A percentile compares a stretch with the other conserved stretches of the same genome.
These are phyloP conservation scores for Terana coerulea DNA, from an alignment of 768 basidiomycete genomes.

Conservation along the genomic window DNA sequence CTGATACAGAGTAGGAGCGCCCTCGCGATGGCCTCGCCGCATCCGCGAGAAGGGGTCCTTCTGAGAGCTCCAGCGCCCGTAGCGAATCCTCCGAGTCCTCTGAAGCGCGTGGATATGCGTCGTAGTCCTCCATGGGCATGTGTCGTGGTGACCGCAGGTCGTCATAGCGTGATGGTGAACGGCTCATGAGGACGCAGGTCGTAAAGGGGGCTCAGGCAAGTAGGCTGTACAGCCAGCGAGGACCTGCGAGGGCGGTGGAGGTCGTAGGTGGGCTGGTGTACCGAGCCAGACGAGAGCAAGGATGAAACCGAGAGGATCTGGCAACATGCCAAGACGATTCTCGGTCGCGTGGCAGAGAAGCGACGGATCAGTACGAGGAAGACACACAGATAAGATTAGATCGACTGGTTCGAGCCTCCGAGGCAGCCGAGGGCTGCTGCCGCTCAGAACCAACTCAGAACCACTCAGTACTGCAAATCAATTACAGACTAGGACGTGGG, in stretches of 20 bases:
- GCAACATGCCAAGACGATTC: slow-evolving; percentile 2
- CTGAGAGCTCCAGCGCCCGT: slow-evolving; percentile 73
- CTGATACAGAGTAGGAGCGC: slow-evolving; percentile 65
- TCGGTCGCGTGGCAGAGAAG: slow-evolving; percentile 6
- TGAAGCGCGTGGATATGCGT: slow-evolving; percentile 40
- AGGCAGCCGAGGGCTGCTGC: too few species aligned
- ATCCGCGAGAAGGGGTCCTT: slow-evolving; percentile 46
- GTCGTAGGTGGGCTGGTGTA: background rate
- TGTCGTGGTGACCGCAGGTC: slow-evolving; percentile 40
- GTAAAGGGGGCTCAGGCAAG: slow-evolving; percentile 12
- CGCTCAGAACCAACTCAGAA: too few species aligned
- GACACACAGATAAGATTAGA: slow-evolving; percentile 6
- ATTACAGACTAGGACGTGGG: too few species aligned
- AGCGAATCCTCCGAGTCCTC: slow-evolving; percentile 59
- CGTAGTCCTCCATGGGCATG: slow-evolving; percentile 27
- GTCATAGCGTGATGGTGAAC: slow-evolving; percentile 21
- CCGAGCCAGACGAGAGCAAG: background rate
- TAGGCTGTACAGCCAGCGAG: background rate
- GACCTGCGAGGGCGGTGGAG: background rate
- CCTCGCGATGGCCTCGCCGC: slow-evolving; percentile 25
- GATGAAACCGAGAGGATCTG: background rate
- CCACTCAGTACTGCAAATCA: too few species aligned
- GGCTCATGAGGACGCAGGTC: slow-evolving; percentile 9
- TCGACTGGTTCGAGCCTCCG: too few species aligned
- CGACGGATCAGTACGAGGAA: too few species aligned